Conservation (phyloP, 2,329 filamentous ascomycete genomes). For the Dryadomyces sulphureus region DNA sequence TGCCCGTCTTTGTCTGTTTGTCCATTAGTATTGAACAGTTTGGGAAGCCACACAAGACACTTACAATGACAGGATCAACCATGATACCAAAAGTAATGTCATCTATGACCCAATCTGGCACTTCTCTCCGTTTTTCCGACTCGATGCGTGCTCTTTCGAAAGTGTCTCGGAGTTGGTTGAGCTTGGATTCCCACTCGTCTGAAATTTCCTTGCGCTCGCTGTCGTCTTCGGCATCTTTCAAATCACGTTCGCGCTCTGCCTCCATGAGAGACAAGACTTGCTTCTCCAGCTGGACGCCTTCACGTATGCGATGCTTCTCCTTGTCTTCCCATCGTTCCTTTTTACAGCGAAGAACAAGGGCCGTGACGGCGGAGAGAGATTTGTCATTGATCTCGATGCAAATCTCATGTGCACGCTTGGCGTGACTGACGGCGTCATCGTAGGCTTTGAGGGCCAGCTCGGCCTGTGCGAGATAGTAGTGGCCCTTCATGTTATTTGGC, state of each 20-base stretch:
- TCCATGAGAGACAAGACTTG: constrained; percentile 41
- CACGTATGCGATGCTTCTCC: constrained; percentile 46
- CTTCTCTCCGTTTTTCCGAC: constrained; percentile 35
- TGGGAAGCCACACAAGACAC: constrained; percentile 10
- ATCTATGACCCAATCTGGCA: constrained; percentile 66
- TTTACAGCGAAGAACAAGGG: constrained; percentile 64
- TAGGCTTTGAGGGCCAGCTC: constrained; percentile 59
- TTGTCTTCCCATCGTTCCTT: constrained; percentile 70
- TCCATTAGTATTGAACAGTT: background rate
- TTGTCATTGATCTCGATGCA: constrained; percentile 48
- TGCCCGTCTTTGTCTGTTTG: constrained; percentile 62
- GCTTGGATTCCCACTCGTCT: constrained; percentile 32
- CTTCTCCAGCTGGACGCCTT: constrained; percentile 41
- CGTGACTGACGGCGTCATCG: constrained; percentile 57
- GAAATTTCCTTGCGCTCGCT: constrained; percentile 30
- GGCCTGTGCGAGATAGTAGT: constrained; percentile 72
- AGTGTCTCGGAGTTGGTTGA: constrained; percentile 25
- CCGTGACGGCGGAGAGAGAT: constrained; percentile 56
- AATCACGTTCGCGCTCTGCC: constrained; percentile 26
- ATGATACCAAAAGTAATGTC: constrained; percentile 63
- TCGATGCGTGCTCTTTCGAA: constrained; percentile 36
- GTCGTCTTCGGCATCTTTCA: constrained; percentile 18
- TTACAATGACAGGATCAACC: constrained; percentile 51
- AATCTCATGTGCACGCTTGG: constrained; percentile 56
- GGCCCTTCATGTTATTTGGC: constrained; percentile 59